Conservation (phyloP, 352 stramenopile genomes). For the Phytophthora idaei region DNA sequence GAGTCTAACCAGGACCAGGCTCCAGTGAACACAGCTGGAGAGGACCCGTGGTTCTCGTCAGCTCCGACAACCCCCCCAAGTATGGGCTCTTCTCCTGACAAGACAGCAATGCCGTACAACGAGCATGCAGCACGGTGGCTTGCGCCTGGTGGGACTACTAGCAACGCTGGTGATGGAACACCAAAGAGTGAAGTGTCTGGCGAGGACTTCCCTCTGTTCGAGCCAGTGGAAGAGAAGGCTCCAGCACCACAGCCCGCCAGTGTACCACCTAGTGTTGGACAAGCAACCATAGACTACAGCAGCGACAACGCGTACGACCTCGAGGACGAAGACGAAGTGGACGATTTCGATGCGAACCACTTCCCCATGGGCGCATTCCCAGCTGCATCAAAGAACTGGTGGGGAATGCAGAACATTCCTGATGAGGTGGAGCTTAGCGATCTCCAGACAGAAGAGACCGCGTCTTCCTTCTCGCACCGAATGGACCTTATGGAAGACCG, state of each 20-base stretch:
- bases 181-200: slow-evolving; percentile 18
- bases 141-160: slow-evolving; percentile 25
- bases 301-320: slow-evolving; percentile 13
- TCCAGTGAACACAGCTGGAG: slow-evolving; percentile 2
- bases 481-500: slow-evolving; percentile 59
- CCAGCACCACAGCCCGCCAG: slow-evolving; percentile 2
- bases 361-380: slow-evolving; percentile 62
- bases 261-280: slow-evolving; percentile 3
- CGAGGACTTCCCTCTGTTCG: slow-evolving; percentile 38
- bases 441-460: slow-evolving; percentile 76
- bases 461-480: slow-evolving; percentile 69
- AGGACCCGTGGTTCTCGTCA: slow-evolving; percentile 75
- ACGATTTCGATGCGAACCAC: slow-evolving; percentile 51
- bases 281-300: slow-evolving; percentile 10
- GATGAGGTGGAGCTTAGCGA: slow-evolving; percentile 78
- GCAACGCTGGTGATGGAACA: slow-evolving; percentile 12
- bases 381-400: slow-evolving; percentile 77
- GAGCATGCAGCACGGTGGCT: slow-evolving; percentile 77
- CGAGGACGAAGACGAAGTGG: slow-evolving; percentile 38
- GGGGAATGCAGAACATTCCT: slow-evolving; percentile 51
- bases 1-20: slow-evolving; percentile 17
- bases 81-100: slow-evolving; percentile 53
- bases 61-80: slow-evolving; percentile 21
- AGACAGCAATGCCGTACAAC: slow-evolving; percentile 42
- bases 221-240: slow-evolving; percentile 59